phyloP scores from a whole-genome alignment of 1,139 yeast genomes.

The Suhomyces guaymorum region DNA sequence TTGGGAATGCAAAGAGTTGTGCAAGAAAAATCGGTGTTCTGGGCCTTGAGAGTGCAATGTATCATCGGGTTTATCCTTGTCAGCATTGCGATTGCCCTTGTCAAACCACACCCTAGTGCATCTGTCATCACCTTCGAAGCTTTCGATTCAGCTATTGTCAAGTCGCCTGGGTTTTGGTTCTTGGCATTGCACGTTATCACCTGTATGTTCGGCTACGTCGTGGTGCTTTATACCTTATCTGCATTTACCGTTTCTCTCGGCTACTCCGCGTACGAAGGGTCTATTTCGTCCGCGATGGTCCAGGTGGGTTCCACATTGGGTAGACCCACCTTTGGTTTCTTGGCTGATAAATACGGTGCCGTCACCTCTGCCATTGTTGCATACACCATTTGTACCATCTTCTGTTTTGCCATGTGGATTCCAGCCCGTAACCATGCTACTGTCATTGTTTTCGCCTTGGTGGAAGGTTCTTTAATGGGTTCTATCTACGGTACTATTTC shows the following conservation, averaged over 20 bases:
- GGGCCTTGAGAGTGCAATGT: constrained; percentile 44
- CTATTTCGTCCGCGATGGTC: constrained; percentile 53
- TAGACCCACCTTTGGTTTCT: constrained; percentile 48
- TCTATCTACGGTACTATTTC: constrained; percentile 36
- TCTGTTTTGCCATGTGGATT: constrained; percentile 59
- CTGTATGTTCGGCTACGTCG: constrained; percentile 43
- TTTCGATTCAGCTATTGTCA: constrained; percentile 25
- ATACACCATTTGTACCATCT: constrained; percentile 36
- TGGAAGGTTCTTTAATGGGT: constrained; percentile 55
- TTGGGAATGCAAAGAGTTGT: constrained; percentile 33
- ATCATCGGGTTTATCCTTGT: constrained; percentile 30
- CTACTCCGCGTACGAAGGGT: constrained; percentile 34
- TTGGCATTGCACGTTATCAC: constrained; percentile 28
- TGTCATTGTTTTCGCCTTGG: constrained; percentile 45
- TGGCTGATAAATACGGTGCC: constrained; percentile 50
- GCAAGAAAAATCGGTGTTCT: constrained; percentile 27
- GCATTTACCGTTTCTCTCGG: constrained; percentile 33
- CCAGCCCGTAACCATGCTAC: constrained; percentile 57
- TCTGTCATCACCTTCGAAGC: constrained; percentile 25
- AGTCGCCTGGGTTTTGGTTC: constrained; percentile 31
- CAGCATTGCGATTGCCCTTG: constrained; percentile 25
- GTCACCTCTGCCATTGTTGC: constrained; percentile 40
- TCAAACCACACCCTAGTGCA: constrained; percentile 26
- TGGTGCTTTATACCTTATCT: constrained; percentile 36
- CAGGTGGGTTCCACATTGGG: constrained; percentile 42